Percentiles rank a stretch among this genome's conserved stretches.
phyloP scores from a whole-genome alignment of 345 rosid species.

The Brassica nigra region DNA sequence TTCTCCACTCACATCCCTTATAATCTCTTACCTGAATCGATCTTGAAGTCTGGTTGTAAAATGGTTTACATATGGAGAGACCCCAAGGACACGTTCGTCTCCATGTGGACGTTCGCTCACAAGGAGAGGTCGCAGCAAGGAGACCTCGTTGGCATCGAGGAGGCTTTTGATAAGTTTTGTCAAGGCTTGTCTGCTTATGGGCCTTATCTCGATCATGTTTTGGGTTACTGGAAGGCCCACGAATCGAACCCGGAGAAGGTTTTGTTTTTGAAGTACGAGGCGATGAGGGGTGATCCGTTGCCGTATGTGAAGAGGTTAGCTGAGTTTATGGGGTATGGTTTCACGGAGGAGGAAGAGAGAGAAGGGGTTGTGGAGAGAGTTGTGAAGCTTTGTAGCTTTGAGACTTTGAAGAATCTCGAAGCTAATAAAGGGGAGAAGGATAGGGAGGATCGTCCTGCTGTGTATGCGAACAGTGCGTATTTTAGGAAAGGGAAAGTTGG shows the following conservation, averaged over 20 bases:
- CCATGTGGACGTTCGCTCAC: conserved; percentile 39
- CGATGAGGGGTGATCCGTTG: conserved; percentile 34
- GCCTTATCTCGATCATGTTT: conserved; percentile 42
- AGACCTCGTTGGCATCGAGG: conserved; percentile 18
- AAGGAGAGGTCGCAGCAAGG: conserved; percentile 36
- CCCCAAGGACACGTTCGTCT: conserved; percentile 40
- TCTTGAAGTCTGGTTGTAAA: conserved; percentile 18
- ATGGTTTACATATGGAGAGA: conserved; percentile 45
- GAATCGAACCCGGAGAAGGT: conserved; percentile 29
- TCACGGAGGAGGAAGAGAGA: conserved; percentile 32
- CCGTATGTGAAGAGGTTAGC: conserved; percentile 42
- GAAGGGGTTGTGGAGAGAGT: conserved; percentile 32
- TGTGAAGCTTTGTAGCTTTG: conserved; percentile 43
- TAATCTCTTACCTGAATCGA: conserved; percentile 33
- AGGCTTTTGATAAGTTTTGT: conserved; percentile 39
- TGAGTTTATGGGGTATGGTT: conserved; percentile 42
- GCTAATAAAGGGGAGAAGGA: conserved; percentile 40
- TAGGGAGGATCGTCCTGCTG: conserved; percentile 28
- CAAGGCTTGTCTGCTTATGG: conserved; percentile 37
- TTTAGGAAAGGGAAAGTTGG: conserved; percentile 51
- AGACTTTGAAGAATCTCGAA: conserved; percentile 43
- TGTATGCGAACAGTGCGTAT: conserved; percentile 24
- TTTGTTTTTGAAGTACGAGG: conserved; percentile 39
- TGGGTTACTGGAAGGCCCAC: conserved; percentile 41
- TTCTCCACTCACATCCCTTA: conserved; percentile 42